phyloP scores from a whole-genome alignment of 768 basidiomycete species.

The Mycena galericulata region DNA sequence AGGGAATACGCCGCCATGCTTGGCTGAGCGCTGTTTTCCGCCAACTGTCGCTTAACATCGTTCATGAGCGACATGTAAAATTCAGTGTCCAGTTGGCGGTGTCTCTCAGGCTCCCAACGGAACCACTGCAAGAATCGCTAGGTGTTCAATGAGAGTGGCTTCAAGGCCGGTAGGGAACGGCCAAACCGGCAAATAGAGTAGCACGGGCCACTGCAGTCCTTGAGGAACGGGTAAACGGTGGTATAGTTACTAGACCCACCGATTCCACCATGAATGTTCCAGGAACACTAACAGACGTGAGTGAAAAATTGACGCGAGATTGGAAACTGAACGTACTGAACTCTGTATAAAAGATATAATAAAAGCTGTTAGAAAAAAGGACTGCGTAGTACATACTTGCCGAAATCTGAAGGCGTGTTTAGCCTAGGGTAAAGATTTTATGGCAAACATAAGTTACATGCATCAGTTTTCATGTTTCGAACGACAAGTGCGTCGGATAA shows the following conservation, averaged over 20 bases:
- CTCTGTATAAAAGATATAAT: neutral
- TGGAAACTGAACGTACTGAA: neutral
- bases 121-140: slow-evolving; percentile 49
- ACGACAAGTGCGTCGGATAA: slow-evolving; percentile 1
- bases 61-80: slow-evolving; percentile 41
- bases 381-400: neutral
- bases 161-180: neutral
- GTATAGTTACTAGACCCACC: neutral
- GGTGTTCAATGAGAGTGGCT: neutral
- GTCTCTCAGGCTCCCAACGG: slow-evolving; percentile 40
- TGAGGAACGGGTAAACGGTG: neutral
- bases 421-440: too few species aligned
- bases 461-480: neutral
- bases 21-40: slow-evolving; percentile 38
- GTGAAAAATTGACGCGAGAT: neutral
- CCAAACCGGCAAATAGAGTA: slow-evolving; percentile 12
- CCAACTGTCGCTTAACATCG: slow-evolving; percentile 40
- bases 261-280: slow-evolving; percentile 18
- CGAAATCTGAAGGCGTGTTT: slow-evolving; percentile 2
- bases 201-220: neutral
- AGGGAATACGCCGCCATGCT: slow-evolving; percentile 55
- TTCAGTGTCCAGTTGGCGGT: slow-evolving; percentile 39
- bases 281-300: neutral
- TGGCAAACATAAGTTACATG: neutral
- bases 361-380: neutral